Conservation (phyloP, 371 early-diverging fungal species). For the Apophysomyces ossiformis region DNA sequence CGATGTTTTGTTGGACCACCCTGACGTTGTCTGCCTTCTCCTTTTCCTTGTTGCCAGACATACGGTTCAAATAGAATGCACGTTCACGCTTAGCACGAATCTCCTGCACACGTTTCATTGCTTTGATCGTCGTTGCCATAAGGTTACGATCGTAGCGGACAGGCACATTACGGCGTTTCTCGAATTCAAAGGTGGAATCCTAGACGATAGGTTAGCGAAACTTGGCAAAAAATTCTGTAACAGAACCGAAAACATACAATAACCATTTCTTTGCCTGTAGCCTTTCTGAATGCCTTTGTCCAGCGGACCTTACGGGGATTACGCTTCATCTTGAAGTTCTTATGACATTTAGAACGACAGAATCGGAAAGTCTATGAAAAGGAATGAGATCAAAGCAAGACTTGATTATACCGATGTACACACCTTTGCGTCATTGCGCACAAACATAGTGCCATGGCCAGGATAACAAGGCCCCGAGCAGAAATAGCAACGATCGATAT, state of each 20-base stretch:
- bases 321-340: slow-evolving; percentile 99
- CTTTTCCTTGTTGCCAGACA: slow-evolving; percentile 80
- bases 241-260: slow-evolving; percentile 64
- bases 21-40: slow-evolving; percentile 77
- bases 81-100: slow-evolving; percentile 91
- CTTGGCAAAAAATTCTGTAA: no score
- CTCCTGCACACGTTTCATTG: slow-evolving; percentile 95
- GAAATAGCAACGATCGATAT: slow-evolving; percentile 99
- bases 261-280: slow-evolving; percentile 98
- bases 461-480: slow-evolving; percentile 99
- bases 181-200: slow-evolving; percentile 97
- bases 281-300: slow-evolving; percentile 99
- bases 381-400: background rate
- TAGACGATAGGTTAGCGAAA: slow-evolving; percentile 24
- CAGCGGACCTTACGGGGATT: slow-evolving; percentile 99
- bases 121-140: slow-evolving; percentile 94
- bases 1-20: slow-evolving; percentile 84
- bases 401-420: background rate
- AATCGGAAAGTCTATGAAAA: slow-evolving; percentile 85
- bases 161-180: slow-evolving; percentile 97
- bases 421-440: slow-evolving; percentile 97
- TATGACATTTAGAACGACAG: slow-evolving; percentile 99
- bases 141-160: slow-evolving; percentile 96
- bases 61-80: slow-evolving; percentile 87
- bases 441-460: slow-evolving; percentile 99